These are phyloP conservation scores for Aspergillus vadensis DNA, from an alignment of 2,329 filamentous ascomycete species.

Conservation along the genomic window DNA sequence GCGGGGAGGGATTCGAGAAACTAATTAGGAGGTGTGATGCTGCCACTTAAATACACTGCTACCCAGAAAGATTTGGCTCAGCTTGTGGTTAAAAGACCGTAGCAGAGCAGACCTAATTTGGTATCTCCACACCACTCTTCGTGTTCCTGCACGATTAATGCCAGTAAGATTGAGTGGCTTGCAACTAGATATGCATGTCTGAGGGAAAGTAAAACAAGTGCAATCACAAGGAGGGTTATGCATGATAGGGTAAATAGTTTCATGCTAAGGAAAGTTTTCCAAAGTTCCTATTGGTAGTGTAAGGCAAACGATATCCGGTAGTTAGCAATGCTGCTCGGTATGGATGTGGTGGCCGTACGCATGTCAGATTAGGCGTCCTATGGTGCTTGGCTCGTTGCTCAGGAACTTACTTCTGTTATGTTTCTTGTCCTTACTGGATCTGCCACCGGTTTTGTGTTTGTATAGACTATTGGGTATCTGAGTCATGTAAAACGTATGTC, in stretches of 20 bases:
- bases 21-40: neutral
- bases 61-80: neutral
- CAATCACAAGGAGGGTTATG: neutral
- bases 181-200: neutral
- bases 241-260: neutral
- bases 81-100: neutral
- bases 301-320: no score
- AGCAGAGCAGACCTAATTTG: neutral
- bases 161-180: neutral
- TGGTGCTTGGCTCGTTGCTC: fast-evolving
- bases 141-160: neutral
- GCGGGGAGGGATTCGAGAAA: no score
- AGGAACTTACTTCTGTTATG: no score
- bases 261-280: neutral
- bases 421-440: no score
- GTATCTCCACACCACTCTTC: neutral
- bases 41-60: neutral
- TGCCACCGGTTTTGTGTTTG: no score
- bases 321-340: no score
- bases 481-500: fast-evolving
- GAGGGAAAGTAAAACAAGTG: neutral
- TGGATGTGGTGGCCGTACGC: no score
- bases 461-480: no score
- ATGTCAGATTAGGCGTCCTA: no score
- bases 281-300: neutral